Conservation (phyloP, 306 rosid species). For the Casuarina equisetifolia region DNA sequence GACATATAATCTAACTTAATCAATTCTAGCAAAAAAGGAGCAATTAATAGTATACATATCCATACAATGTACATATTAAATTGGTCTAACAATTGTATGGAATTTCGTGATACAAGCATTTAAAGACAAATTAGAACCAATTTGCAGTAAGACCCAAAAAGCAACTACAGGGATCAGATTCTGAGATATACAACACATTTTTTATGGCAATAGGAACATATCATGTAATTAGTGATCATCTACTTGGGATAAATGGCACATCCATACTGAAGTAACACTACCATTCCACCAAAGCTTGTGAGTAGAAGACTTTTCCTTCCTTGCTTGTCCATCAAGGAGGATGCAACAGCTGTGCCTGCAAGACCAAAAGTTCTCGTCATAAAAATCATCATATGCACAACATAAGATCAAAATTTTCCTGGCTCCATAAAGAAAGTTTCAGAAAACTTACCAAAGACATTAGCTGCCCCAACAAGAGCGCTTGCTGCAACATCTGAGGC, state of each 20-base stretch:
- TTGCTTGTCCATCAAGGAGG: constrained; percentile 87
- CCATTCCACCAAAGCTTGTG: constrained; percentile 92
- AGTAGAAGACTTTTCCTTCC: constrained; percentile 90
- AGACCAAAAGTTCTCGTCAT: constrained; percentile 21
- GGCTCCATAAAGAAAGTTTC: constrained; percentile 3
- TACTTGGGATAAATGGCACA: constrained; percentile 9
- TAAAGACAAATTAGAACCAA: neutral
- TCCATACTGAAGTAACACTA: constrained; percentile 32
- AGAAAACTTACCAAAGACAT: constrained; percentile 75
- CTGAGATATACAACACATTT: neutral
- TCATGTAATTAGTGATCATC: neutral
- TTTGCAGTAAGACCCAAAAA: neutral
- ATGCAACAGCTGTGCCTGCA: constrained; percentile 81
- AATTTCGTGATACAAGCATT: neutral
- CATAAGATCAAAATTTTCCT: constrained; percentile 1
- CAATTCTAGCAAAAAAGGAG: neutral
- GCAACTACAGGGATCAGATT: neutral
- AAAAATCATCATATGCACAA: constrained; percentile 15
- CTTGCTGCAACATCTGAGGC: constrained; percentile 97
- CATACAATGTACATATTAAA: too few relatives aligned
- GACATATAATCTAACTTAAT: too few relatives aligned
- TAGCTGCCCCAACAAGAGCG: constrained; percentile 93
- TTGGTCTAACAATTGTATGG: neutral
- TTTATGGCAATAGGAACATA: neutral
- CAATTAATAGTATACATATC: neutral